These are phyloP conservation scores for Moesziomyces sp. DNA, from an alignment of 1,284 basidiomycete genomes.

Conservation along the genomic window DNA sequence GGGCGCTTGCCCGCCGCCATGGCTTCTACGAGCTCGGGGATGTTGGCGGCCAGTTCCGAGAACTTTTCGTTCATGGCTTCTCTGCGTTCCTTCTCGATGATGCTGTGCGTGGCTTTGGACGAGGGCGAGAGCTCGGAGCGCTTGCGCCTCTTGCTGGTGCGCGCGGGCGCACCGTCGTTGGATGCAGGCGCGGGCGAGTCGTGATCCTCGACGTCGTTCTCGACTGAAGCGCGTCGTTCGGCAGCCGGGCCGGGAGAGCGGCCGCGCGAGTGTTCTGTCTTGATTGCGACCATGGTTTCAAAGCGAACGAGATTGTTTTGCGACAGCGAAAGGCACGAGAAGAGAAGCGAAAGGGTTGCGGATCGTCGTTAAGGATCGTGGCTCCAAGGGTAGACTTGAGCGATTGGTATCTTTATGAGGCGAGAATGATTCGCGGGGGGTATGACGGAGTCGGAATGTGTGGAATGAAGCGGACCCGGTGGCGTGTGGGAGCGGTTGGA, in stretches of 20 bases:
- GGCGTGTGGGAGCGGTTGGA: slow-evolving; percentile 8
- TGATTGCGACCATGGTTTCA: slow-evolving; percentile 20
- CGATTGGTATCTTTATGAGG: slow-evolving; percentile 12
- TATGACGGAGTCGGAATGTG: slow-evolving; percentile 7
- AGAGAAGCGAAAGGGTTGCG: neutral
- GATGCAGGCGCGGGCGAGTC: slow-evolving; percentile 7
- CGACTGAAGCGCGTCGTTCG: slow-evolving; percentile 28
- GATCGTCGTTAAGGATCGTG: neutral
- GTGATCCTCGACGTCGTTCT: slow-evolving; percentile 15
- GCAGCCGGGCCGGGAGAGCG: slow-evolving; percentile 40
- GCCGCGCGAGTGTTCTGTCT: slow-evolving; percentile 24
- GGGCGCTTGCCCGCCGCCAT: slow-evolving; percentile 36
- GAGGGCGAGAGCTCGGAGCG: slow-evolving; percentile 44
- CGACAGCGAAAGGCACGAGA: neutral
- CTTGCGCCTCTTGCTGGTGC: slow-evolving; percentile 41
- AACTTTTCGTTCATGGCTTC: slow-evolving; percentile 54
- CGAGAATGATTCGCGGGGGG: slow-evolving; percentile 8
- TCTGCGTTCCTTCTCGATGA: slow-evolving; percentile 48
- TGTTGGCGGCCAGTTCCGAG: slow-evolving; percentile 41
- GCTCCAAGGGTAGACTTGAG: neutral
- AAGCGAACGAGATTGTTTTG: neutral
- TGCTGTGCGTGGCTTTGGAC: slow-evolving; percentile 47
- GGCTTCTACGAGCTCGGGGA: slow-evolving; percentile 42
- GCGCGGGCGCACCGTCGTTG: slow-evolving; percentile 8
- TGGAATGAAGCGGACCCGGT: neutral